Evolutionary conservation across 169 alveolate genomes (phyloP), one percentile per base, ranked within the genome.

Genomic region (Plasmodium vivax): DNA sequence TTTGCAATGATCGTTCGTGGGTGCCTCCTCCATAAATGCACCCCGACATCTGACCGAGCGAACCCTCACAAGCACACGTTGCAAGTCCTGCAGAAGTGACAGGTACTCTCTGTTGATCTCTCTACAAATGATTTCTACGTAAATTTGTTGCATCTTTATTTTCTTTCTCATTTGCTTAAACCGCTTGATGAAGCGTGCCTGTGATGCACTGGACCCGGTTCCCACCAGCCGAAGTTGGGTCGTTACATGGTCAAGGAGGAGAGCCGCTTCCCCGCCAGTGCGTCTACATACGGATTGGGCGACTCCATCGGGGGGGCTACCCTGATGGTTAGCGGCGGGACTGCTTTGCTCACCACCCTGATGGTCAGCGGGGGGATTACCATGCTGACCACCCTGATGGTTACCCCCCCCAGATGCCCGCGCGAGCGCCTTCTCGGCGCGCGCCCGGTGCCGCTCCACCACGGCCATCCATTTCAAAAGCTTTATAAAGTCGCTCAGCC

Each of bases 81-180:
- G n/a, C 8, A 82, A 16, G 56, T 82, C 90, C 2, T 51, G 23
- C 19, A 82, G 10, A 23, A 51, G 54, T 4, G 77, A 16, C 38
- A 56, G 51, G 54, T 51, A 54, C 68, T 82, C 90, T 2, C 30
- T 82, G 51, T 54, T 82, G 19, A 54, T 27, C 16, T 54, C 27
- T 27, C 38, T 82, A 23, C 56, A 51, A 8, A 82, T 27, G 9
- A 56, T 6, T 38, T 82, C 47, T 8, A 82, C 19, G n/a, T 56
- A 82, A 56, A 54, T 54, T 23, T 19, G 56, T 82, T 82, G 51
- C 68, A 82, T 16, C 38, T 82, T 51, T 19, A 82, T 34, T 8
- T 82, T 82, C 36, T 54, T 32, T 38, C 77, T 82, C n/a, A 82
- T 32, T 51, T 4, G 32, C 51, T 82, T 82, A 32, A 82, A 27